Evolutionary conservation across 228 moss, liverwort and hornwort genomes (phyloP), one percentile per base, ranked within the genome.

Genomic region (Sphagnum magellanicum): DNA sequence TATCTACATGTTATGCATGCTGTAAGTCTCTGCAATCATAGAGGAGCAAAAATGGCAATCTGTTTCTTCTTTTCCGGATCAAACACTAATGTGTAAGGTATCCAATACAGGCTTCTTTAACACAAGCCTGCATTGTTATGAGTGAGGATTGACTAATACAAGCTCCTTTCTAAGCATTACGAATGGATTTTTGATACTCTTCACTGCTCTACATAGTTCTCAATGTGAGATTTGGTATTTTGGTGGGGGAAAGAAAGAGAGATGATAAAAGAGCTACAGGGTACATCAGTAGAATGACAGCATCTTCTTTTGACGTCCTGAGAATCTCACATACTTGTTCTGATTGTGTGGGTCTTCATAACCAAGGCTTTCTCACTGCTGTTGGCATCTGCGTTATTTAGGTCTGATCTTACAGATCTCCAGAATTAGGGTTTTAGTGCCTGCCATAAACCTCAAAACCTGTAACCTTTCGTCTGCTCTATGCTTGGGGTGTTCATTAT

Each of bases 101-200:
- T 49, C 50, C 48, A 47, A 11, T 10, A 50, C 85, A 98, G 97
- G 97, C 94, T 68, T 98, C 98, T 5, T 78, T 98, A 48, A 98
- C 98, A 71, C 98, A 98, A 80, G 98, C 98, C 72, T 91, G 98
- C 65, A 98, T 98, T 71, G 98, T 94, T 77, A 98, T 98, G 98
- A 91, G 93, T 68, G 94, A 98, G 98, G 94, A 67, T 81, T 88
- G 67, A 88, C 90, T 79, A 94, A 94, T 77, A 94, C 93, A 49
- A 93, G 98, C 94, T 98, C 94, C 68, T 94, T 94, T 68, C 87
- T 98, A 15, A 80, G 83, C 79, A 98, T 94, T 79, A 94, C 98
- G 32, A 98, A 78, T 84, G 98, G 68, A 92, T 94, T 62, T 98
- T 94, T 73, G 98, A 93, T 98, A 75, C 67, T 13, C 61, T 32